Base-by-base conservation (phyloP, 192 early-diverging fungal genomes). In the Coemansia sp. region DNA sequence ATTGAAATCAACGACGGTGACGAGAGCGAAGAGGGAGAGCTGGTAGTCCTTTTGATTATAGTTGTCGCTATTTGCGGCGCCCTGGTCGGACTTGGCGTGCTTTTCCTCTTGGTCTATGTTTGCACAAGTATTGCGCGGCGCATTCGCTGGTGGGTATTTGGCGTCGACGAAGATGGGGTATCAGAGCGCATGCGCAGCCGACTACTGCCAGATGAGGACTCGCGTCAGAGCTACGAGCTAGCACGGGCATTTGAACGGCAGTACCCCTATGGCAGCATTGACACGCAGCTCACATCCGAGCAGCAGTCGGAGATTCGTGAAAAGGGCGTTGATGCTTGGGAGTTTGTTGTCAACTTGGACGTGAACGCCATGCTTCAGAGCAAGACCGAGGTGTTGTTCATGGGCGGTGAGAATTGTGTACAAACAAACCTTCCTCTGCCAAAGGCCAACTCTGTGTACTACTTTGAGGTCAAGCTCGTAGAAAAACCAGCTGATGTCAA, bases 351-450 rank as follows among this genome's bases (percentile, higher is more conserved):
- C 34, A 86, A 87, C 59, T 77, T 88, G 34, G 88, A 87, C 45
- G 83, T 86, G 21, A 82, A 83, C 44, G 80, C 80, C n/a, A 87
- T 88, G 75, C 84, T 91, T 13, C 84, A 88, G 39, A 89, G 85
- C 68, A 76, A 89, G 63, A 93, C 91, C 6, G 92, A 93, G 59
- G 82, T 93, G 34, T 81, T 90, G 64, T 92, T 93, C 66, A 88
- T 87, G 69, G 84, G 87, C 48, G 87, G 86, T 53, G 89, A 89
- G 54, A 79, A 88, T 56, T 90, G 87, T 70, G 89, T 93, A 45
- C 90, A 91, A 65, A 92, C 92, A 7, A 93, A 93, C 72, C 69
- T 93, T 64, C 92, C 92, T 4, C 74, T 93, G 64, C 92, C 92
- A 62, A 91, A 89, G 73, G 84, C 85, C 31, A 90, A 91, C 75